These are phyloP conservation scores for Pascua sp. DNA, from an alignment of 1,284 basidiomycete genomes.

Conservation along the genomic window DNA sequence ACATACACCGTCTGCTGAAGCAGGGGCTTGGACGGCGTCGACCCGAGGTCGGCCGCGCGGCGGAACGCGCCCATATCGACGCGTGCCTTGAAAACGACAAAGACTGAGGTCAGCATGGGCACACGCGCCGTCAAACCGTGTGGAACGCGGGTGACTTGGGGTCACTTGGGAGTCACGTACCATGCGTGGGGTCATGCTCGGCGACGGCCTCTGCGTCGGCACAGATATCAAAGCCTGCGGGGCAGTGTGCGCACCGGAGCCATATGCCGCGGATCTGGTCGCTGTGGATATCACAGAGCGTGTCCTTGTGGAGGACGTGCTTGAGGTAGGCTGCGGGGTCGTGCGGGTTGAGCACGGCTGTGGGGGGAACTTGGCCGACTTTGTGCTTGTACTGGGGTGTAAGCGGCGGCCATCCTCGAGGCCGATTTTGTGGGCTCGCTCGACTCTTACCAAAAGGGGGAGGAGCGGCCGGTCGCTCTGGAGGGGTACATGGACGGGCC, in stretches of 20 bases:
- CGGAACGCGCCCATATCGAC: constrained; percentile 53
- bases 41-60: constrained; percentile 35
- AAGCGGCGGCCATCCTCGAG: constrained; percentile 54
- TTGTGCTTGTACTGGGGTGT: constrained; percentile 55
- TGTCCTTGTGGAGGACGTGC: constrained; percentile 59
- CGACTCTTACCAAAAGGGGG: constrained; percentile 65
- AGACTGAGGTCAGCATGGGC: constrained; percentile 54
- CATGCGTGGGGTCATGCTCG: constrained; percentile 72
- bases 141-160: too few species aligned
- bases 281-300: constrained; percentile 47
- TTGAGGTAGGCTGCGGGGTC: constrained; percentile 66
- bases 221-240: constrained; percentile 66
- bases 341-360: constrained; percentile 57
- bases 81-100: constrained; percentile 77
- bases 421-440: not conserved
- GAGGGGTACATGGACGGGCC: constrained; percentile 68
- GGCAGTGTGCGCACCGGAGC: constrained; percentile 83
- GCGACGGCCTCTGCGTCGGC: constrained; percentile 70
- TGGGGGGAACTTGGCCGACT: constrained; percentile 57
- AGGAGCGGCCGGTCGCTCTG: constrained; percentile 61
- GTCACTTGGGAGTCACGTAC: constrained; percentile 22
- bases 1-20: constrained; percentile 39
- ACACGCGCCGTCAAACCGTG: too few species aligned
- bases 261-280: constrained; percentile 69
- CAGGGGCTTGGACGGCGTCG: constrained; percentile 38